Base-by-base conservation (phyloP, 2,329 filamentous ascomycete genomes). In the Akanthomyces dipterigenus region DNA sequence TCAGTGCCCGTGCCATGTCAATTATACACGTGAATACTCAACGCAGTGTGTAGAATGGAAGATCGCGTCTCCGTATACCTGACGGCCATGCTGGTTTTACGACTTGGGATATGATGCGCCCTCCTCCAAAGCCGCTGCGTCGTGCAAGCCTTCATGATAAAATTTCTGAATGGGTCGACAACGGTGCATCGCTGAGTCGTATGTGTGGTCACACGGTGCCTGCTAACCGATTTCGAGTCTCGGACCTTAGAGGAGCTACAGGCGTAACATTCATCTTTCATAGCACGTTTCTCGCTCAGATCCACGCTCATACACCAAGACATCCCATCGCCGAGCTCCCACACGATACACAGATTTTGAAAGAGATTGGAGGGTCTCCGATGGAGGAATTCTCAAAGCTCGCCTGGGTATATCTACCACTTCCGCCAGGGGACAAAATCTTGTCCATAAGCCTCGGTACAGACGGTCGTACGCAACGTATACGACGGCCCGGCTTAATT, bases 241-340 rank as follows among this genome's bases (percentile, higher is more conserved):
- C 20, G 2, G 5, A 46, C 16, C 20, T 58, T 16, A 31, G 18
- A 26, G 55, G 55, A 18, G 42, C 42, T 34, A 58, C 45, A 14
- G 55, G 55, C 14, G 12, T 50, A 34, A 49, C 55, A 4, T 58
- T 58, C 26, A 43, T 50, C 18, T 58, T 58, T 24, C 34, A 58
- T 22, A 58, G 24, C n/a, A 28, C n/a, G 7, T 49, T 40, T 34
- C 45, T 58, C 9, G 45, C 22, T 1, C 34, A 40, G 16, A 36
- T 58, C 22, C 31, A 50, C 14, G 43, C 55, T 3, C 55, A 58
- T 46, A 50, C 20, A 3, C 34, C 45, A 22, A 40, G 20, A 22
- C 9, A 26, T 16, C 45, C 55, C 5, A 14, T 49, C n/a, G 43
- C 45, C 5, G 14, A 31, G 7, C 12, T 58, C 5, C 55, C 45